phyloP scores from a whole-genome alignment of 2,329 filamentous ascomycete species.

The Periconia sp. region DNA sequence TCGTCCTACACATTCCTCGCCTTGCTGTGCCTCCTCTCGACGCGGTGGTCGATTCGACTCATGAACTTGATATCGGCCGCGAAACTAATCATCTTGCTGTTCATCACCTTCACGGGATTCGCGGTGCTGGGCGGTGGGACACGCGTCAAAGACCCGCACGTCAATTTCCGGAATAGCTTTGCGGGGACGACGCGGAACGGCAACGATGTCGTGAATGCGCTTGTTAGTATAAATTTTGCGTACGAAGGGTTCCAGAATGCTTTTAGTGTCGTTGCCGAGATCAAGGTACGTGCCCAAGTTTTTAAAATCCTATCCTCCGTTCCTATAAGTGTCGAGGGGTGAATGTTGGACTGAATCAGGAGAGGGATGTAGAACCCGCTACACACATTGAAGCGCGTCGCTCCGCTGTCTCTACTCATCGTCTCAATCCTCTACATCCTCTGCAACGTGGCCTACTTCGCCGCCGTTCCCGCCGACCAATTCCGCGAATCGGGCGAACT shows the following conservation, averaged over 20 bases:
- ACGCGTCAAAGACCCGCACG: constrained; percentile 27
- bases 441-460: constrained; percentile 33
- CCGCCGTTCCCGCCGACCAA: constrained; percentile 49
- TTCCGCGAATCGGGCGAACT: constrained; percentile 61
- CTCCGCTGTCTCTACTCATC: constrained; percentile 56
- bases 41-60: constrained; percentile 31
- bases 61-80: constrained; percentile 47
- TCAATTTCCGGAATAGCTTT: constrained; percentile 36
- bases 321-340: too few relatives aligned
- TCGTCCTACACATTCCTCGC: constrained; percentile 31
- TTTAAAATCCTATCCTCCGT: too few relatives aligned
- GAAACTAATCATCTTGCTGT: constrained; percentile 68
- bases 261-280: constrained; percentile 43
- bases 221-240: constrained; percentile 41
- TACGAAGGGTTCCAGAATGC: constrained; percentile 38
- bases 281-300: constrained; percentile 31
- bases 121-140: constrained; percentile 37
- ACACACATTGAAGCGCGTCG: constrained; percentile 57
- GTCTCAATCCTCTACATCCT: constrained; percentile 51
- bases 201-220: constrained; percentile 35
- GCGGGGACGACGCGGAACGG: constrained; percentile 33
- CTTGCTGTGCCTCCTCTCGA: constrained; percentile 33
- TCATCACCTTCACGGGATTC: constrained; percentile 47
- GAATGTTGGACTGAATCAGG: too few relatives aligned
- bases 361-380: constrained; percentile 66